A percentile compares a stretch with the other conserved stretches of the same genome.
Conservation (phyloP, 2,329 filamentous ascomycete species). For the Stagonosporopsis rhizophila region DNA sequence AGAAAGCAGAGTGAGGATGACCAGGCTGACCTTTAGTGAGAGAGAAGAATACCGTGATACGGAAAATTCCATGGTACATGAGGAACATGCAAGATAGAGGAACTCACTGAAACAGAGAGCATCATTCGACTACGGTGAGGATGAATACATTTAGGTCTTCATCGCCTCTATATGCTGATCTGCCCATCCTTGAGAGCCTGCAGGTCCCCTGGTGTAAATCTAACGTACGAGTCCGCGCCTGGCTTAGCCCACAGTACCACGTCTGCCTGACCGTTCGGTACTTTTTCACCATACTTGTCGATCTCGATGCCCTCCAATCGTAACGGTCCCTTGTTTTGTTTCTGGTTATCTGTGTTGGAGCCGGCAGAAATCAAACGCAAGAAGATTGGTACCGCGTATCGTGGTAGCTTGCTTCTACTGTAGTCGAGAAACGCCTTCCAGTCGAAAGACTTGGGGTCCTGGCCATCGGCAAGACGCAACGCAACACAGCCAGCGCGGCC, state of each 20-base stretch:
- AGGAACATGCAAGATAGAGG: neutral
- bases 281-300: constrained; percentile 40
- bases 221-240: constrained; percentile 33
- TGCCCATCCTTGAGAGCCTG: constrained; percentile 29
- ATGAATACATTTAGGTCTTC: neutral
- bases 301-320: constrained; percentile 71
- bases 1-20: neutral
- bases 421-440: constrained; percentile 35
- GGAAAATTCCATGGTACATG: neutral
- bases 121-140: neutral
- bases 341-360: constrained; percentile 74
- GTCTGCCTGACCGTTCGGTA: constrained; percentile 32
- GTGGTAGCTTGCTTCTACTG: constrained; percentile 58
- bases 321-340: constrained; percentile 77
- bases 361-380: constrained; percentile 65
- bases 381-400: constrained; percentile 78
- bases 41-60: neutral
- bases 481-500: constrained; percentile 63
- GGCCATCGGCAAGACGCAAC: constrained; percentile 59
- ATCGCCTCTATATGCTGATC: constrained; percentile 12
- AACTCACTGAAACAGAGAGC: neutral
- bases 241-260: constrained; percentile 39
- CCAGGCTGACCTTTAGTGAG: too few species aligned
- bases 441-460: constrained; percentile 34
- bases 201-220: constrained; percentile 30